Conservation (phyloP, 495 filamentous ascomycete genomes). For the Neurospora cerealis region DNA sequence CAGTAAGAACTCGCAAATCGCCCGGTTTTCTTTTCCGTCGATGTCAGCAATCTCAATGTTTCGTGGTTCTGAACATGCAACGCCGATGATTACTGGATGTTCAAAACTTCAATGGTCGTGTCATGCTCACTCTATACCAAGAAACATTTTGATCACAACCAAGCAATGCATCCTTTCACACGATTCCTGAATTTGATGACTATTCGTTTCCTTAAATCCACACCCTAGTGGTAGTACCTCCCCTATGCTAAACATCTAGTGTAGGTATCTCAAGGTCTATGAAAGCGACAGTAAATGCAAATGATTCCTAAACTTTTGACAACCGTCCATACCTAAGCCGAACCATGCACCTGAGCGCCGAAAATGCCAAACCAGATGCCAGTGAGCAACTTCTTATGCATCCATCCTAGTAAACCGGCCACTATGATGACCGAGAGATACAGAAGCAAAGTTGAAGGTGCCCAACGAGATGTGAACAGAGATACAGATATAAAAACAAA, state of each 20-base stretch:
- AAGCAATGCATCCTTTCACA: background rate
- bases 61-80: too few relatives aligned
- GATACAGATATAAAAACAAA: background rate
- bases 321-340: background rate
- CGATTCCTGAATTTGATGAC: background rate
- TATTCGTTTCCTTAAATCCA: background rate
- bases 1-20: too few relatives aligned
- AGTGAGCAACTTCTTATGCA: background rate
- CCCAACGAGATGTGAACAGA: background rate
- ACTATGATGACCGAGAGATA: background rate
- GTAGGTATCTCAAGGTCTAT: background rate
- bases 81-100: too few relatives aligned
- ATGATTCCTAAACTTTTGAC: background rate
- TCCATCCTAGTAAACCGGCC: background rate
- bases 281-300: background rate
- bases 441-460: background rate
- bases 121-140: background rate
- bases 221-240: background rate
- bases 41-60: too few relatives aligned
- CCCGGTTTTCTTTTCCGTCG: too few relatives aligned
- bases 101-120: too few relatives aligned
- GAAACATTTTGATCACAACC: background rate
- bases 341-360: background rate
- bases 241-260: background rate
- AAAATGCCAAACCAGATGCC: background rate